These are phyloP conservation scores for Elaeis guineensis DNA, from an alignment of 176 grass and related monocot genomes.

Conservation along the genomic window DNA sequence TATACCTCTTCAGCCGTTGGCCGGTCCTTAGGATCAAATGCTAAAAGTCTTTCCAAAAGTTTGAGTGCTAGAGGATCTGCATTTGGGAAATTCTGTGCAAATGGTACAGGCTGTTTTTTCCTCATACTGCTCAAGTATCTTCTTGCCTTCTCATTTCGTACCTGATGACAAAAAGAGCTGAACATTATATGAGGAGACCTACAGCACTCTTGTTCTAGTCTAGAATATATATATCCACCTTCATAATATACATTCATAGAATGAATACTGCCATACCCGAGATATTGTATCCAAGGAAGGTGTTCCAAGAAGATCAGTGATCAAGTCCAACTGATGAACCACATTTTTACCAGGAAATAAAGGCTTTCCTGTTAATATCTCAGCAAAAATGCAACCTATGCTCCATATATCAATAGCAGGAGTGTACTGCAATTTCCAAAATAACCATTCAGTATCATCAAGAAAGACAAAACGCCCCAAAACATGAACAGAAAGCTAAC, in stretches of 20 bases:
- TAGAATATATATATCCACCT: no score
- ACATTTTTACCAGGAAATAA: conserved; percentile 99
- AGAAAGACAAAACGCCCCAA: background rate
- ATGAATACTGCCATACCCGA: conserved; percentile 37
- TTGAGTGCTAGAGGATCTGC: conserved; percentile 79
- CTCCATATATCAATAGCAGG: conserved; percentile 99
- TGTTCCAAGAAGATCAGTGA: conserved; percentile 94
- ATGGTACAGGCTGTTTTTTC: conserved; percentile 77
- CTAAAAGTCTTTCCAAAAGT: conserved; percentile 83
- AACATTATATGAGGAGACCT: background rate
- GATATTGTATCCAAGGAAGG: conserved; percentile 95
- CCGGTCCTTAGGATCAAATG: conserved; percentile 94
- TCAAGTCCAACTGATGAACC: conserved; percentile 97
- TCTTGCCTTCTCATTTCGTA: conserved; percentile 97
- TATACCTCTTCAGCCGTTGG: conserved; percentile 88
- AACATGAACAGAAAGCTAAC: background rate
- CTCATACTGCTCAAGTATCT: conserved; percentile 90
- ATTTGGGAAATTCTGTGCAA: conserved; percentile 85
- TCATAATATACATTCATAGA: no score
- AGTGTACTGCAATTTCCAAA: conserved; percentile 77
- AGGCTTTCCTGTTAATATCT: conserved; percentile 90
- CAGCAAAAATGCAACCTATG: conserved; percentile 98
- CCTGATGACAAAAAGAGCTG: conserved; percentile 30
- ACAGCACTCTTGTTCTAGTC: no score
- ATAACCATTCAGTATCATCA: background rate